A percentile compares a stretch with the other conserved stretches of the same genome.
Evolutionary conservation across 2,329 filamentous ascomycete genomes (phyloP).

Genomic region (Colletotrichum acutatum): DNA sequence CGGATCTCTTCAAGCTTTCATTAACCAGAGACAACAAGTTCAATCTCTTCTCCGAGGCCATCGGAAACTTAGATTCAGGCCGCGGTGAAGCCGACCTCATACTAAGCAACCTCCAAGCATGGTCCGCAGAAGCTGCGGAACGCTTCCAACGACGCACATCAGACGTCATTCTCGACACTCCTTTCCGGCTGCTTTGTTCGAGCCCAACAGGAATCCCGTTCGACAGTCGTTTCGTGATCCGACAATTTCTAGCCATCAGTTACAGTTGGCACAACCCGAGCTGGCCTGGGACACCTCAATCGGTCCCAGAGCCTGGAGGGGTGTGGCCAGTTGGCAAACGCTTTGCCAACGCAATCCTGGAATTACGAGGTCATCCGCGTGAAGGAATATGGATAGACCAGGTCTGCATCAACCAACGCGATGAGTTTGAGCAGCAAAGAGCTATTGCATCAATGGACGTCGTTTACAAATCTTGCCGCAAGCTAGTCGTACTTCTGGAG

Average conservation of each 20-base stretch:
- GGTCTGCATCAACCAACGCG: constrained; percentile 52
- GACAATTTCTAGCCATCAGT: constrained; percentile 15
- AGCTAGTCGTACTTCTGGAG: constrained; percentile 16
- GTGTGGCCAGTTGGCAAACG: constrained; percentile 15
- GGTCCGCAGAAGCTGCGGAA: background rate
- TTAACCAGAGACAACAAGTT: background rate
- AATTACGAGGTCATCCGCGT: background rate
- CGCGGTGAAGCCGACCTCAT: constrained; percentile 2
- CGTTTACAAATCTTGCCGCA: constrained; percentile 15
- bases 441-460: constrained; percentile 23
- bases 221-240: background rate
- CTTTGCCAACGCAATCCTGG: constrained; percentile 6
- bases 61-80: background rate
- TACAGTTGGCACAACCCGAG: constrained; percentile 17
- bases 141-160: constrained; percentile 8
- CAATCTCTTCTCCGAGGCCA: constrained; percentile 11
- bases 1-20: constrained; percentile 3
- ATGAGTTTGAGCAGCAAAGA: constrained; percentile 43
- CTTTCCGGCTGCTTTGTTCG: constrained; percentile 10
- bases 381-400: constrained; percentile 49
- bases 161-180: constrained; percentile 8
- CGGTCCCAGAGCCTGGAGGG: background rate
- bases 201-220: background rate
- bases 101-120: constrained; percentile 2
- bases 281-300: constrained; percentile 2